Conservation (phyloP, 2,329 filamentous ascomycete species). For the Apiospora aurea region DNA sequence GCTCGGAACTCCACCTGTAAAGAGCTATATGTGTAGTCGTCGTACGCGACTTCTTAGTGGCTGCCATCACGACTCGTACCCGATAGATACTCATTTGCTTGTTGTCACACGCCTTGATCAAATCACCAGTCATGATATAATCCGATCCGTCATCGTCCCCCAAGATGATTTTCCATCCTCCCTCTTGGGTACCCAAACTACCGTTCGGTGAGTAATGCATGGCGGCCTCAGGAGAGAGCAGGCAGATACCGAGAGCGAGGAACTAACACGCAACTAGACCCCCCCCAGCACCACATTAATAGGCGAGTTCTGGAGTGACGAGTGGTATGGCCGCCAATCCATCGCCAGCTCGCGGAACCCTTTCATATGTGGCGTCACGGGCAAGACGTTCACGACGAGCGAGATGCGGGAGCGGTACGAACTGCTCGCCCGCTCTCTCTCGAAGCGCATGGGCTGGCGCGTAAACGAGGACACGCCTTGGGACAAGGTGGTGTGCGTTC, state of each 20-base stretch:
- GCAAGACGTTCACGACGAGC: slow-evolving; percentile 65
- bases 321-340: slow-evolving; percentile 69
- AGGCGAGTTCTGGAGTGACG: slow-evolving; percentile 74
- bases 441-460: slow-evolving; percentile 73
- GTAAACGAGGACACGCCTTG: slow-evolving; percentile 74
- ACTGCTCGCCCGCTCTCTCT: slow-evolving; percentile 67
- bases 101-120: not conserved
- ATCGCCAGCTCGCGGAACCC: slow-evolving; percentile 66
- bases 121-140: not conserved
- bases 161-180: slow-evolving; percentile 30
- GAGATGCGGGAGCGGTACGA: slow-evolving; percentile 73
- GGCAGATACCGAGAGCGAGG: not conserved
- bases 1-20: not conserved
- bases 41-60: not conserved
- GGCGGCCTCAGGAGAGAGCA: not conserved
- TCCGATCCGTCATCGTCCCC: not conserved
- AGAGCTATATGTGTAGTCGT: not conserved
- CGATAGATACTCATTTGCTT: not conserved
- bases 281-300: slow-evolving; percentile 71
- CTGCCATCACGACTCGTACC: not conserved
- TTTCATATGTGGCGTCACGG: slow-evolving; percentile 76
- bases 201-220: slow-evolving; percentile 28
- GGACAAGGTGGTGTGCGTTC: slow-evolving; percentile 78
- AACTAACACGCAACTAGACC: slow-evolving; percentile 33
- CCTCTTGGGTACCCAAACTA: slow-evolving; percentile 29